Evolutionary conservation across 2,329 filamentous ascomycete genomes (phyloP).

Genomic region (Curvularia verruculosa): DNA sequence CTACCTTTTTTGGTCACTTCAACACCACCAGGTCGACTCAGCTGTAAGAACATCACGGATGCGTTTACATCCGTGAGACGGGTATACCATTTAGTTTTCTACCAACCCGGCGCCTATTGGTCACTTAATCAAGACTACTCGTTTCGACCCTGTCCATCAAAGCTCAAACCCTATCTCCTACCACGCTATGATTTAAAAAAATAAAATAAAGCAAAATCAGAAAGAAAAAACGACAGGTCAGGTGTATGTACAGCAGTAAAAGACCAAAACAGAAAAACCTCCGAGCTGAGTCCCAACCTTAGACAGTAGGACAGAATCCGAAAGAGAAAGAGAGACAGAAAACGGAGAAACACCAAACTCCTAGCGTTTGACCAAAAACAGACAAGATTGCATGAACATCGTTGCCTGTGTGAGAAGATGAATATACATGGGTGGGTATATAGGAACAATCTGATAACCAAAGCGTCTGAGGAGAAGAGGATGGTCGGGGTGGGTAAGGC

Average conservation of each 20-base stretch:
- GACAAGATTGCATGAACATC: neutral
- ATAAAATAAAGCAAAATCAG: neutral
- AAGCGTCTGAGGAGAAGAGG: constrained; percentile 10
- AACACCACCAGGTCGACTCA: neutral
- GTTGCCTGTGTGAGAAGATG: constrained; percentile 16
- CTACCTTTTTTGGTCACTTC: neutral
- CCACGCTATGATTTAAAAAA: neutral
- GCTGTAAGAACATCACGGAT: neutral
- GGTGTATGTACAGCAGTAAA: neutral
- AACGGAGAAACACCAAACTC: neutral
- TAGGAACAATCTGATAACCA: constrained; percentile 28
- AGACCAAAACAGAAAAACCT: neutral
- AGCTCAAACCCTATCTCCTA: neutral
- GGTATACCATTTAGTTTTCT: neutral
- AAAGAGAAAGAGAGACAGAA: constrained; percentile 1
- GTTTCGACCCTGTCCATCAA: neutral
- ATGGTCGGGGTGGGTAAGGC: neutral
- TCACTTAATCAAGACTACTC: neutral
- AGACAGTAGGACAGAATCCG: neutral
- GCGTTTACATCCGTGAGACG: neutral
- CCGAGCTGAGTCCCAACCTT: neutral
- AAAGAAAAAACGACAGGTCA: neutral
- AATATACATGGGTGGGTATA: constrained; percentile 28
- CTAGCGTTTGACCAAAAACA: constrained; percentile 1
- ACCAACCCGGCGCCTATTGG: neutral